Evolutionary conservation across 495 filamentous ascomycete genomes (phyloP).

Genomic region (Jackrogersella multiformis): DNA sequence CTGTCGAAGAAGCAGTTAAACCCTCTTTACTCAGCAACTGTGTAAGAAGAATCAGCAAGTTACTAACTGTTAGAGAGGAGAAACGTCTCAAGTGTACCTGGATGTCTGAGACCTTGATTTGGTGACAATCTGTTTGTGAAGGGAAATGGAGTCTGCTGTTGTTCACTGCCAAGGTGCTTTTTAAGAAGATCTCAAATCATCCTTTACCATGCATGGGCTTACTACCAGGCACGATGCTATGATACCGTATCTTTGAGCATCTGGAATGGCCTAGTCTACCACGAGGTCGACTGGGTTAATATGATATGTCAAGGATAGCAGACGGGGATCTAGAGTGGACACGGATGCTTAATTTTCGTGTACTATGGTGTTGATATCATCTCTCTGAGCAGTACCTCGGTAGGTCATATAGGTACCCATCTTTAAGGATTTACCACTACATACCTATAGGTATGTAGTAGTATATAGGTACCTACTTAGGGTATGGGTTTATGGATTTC

Average conservation of each 20-base stretch:
- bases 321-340: slow-evolving; percentile 11
- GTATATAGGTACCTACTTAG: no score
- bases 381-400: no score
- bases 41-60: background rate
- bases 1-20: slow-evolving; percentile 11
- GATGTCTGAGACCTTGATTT: slow-evolving; percentile 32
- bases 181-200: slow-evolving; percentile 15
- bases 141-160: slow-evolving; percentile 6
- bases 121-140: slow-evolving; percentile 15
- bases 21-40: background rate
- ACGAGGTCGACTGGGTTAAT: slow-evolving; percentile 7
- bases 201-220: slow-evolving; percentile 8
- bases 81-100: slow-evolving; percentile 1
- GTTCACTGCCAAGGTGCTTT: background rate
- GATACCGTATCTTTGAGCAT: slow-evolving; percentile 8
- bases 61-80: background rate
- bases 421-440: no score
- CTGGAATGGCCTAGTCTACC: slow-evolving; percentile 10
- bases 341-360: slow-evolving; percentile 6
- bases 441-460: no score
- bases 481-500: background rate
- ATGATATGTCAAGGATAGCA: slow-evolving; percentile 7
- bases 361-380: slow-evolving; percentile 3
- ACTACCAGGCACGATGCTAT: slow-evolving; percentile 1
- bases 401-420: no score